Base-by-base conservation (phyloP, 2,329 filamentous ascomycete genomes). In the Penicillium sp. region DNA sequence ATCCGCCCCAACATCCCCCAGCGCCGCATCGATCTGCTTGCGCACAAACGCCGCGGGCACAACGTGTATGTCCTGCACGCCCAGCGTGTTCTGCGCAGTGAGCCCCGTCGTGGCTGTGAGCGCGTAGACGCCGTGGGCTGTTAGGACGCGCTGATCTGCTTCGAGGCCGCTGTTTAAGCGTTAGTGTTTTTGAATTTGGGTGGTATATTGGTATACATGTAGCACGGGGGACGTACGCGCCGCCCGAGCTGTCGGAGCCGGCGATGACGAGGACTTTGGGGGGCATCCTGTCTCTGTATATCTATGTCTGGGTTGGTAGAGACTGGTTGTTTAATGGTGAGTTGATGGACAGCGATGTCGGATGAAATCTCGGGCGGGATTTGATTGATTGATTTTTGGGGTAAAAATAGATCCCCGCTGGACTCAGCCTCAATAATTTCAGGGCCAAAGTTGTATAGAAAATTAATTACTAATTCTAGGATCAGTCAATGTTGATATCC, bases 81-180 rank as follows among this genome's bases (percentile, higher is more conserved):
- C 91, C 53, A 83, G 80, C 0, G 94, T 99, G 73, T 97, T 96
- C 69, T 97, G 94, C 16, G 91, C 92, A n/a, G 94, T 99, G 68
- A 99, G 78, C 20, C 93, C 93, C 14, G 93, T 95, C 9, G 93
- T 97, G 21, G 92, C 91, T 51, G 93, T 97, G 86, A 97, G 95
- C 59, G 91, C 91, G 79, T 97, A 97, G 76, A 90, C 94, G 59
- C 88, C 87, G 82, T 97, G 91, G 18, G 90, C 90, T 46, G 91
- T 89, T 59, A 96, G 88, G 60, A 96, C 91, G 71, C 96, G 96
- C 69, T 97, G 92, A 71, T 97, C 93, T 40, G 93, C 94, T 73
- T 99, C 93, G 33, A 99, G 84, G 52, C 93, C 94, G 56, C 92
- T 96, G 56, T 64, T 61, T 58, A 51, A 47, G 43, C 54, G 5